Evolutionary conservation across 1,284 basidiomycete genomes (phyloP).

Genomic region (Ganoderma multipileum): DNA sequence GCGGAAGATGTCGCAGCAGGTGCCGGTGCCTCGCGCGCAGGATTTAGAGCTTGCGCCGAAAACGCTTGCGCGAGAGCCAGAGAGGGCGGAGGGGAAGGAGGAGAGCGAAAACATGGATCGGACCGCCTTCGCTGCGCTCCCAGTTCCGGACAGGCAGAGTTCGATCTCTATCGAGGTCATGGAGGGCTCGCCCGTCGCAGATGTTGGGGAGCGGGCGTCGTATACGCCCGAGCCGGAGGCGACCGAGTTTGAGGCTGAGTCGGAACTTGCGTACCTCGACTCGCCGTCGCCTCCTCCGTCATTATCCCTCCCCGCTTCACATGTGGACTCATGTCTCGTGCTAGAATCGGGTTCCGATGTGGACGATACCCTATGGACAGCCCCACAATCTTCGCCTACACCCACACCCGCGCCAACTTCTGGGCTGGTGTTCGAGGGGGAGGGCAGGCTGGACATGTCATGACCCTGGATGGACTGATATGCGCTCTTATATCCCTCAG

Average conservation of each 20-base stretch:
- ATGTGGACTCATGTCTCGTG: background rate
- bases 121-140: background rate
- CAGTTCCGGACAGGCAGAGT: conserved; percentile 8
- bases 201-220: background rate
- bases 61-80: too few relatives aligned
- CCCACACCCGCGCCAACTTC: background rate
- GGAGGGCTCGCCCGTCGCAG: conserved; percentile 8
- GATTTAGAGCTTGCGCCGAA: background rate
- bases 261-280: conserved; percentile 17
- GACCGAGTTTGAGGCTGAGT: conserved; percentile 3
- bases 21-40: background rate
- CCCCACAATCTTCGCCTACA: background rate
- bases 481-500: background rate
- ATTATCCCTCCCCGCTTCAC: background rate
- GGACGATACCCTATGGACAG: conserved; percentile 14
- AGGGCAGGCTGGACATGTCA: conserved; percentile 5
- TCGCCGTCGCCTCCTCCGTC: conserved; percentile 4
- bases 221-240: background rate
- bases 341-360: background rate
- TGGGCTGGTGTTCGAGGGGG: background rate
- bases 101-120: background rate
- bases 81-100: background rate
- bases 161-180: conserved; percentile 15
- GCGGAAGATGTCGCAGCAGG: conserved; percentile 51
- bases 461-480: background rate